Percentiles rank a stretch among this genome's conserved stretches.
Evolutionary conservation across 371 early-diverging fungal species (phyloP).

Genomic region (Saksenaea oblongispora): DNA sequence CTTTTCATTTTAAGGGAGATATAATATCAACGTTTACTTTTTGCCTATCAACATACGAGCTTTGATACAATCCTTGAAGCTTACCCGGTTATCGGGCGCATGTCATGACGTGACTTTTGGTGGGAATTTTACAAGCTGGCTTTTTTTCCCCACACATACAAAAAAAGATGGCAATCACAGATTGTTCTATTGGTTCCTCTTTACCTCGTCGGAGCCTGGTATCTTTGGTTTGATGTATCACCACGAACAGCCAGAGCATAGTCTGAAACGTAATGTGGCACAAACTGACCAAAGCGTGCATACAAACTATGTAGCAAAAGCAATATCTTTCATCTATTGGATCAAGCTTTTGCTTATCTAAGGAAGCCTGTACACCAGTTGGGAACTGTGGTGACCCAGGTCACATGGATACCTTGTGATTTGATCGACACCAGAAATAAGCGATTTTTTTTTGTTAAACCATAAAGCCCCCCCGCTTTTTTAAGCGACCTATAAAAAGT

Average conservation of each 20-base stretch:
- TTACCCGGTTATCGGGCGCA: too few relatives aligned
- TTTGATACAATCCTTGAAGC: too few relatives aligned
- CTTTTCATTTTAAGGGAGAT: too few relatives aligned
- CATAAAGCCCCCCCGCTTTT: neutral
- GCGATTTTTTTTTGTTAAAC: neutral
- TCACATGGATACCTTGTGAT: constrained; percentile 3
- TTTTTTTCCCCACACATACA: constrained; percentile 1
- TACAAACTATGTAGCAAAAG: neutral
- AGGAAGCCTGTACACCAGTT: too few relatives aligned
- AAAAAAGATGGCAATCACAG: neutral
- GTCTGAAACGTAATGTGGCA: constrained; percentile 4
- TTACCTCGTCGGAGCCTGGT: constrained; percentile 1
- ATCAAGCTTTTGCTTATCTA: neutral
- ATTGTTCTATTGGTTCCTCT: neutral
- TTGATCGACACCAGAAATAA: constrained; percentile 3
- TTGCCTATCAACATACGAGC: too few relatives aligned
- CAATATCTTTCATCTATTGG: neutral
- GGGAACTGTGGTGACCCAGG: neutral
- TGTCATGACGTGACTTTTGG: too few relatives aligned
- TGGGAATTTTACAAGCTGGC: too few relatives aligned
- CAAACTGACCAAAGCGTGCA: neutral
- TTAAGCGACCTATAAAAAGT: neutral
- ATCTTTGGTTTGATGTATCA: neutral
- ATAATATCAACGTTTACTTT: too few relatives aligned
- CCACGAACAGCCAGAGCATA: neutral